These are phyloP conservation scores for Sclerotinia trifoliorum DNA, from an alignment of 2,329 filamentous ascomycete species.

Conservation along the genomic window DNA sequence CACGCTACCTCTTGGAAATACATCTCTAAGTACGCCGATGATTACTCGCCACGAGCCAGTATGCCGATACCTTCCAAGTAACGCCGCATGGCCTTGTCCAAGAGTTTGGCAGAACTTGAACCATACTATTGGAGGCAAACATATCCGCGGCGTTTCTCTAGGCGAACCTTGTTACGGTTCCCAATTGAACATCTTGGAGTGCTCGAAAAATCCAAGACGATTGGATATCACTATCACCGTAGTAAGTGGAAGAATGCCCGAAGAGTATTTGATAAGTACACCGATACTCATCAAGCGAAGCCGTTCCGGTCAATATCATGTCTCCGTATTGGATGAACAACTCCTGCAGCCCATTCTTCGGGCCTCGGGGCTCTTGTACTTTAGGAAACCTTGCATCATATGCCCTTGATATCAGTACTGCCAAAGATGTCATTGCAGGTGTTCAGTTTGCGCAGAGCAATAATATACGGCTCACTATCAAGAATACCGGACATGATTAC, in stretches of 20 bases:
- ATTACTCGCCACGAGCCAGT: background rate
- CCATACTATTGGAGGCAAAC: slow-evolving; percentile 19
- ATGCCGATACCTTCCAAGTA: slow-evolving; percentile 22
- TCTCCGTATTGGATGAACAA: slow-evolving; percentile 42
- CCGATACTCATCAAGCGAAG: slow-evolving; percentile 26
- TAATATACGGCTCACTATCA: slow-evolving; percentile 39
- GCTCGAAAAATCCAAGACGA: slow-evolving; percentile 14
- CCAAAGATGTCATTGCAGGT: slow-evolving; percentile 13
- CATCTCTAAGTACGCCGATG: background rate
- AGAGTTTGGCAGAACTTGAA: slow-evolving; percentile 25
- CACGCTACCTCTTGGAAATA: background rate
- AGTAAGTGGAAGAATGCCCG: background rate
- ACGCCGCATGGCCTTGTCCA: slow-evolving; percentile 22
- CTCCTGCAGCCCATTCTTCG: slow-evolving; percentile 29
- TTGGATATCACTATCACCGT: background rate
- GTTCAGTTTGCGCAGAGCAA: slow-evolving; percentile 40
- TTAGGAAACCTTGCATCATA: slow-evolving; percentile 28
- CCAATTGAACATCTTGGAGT: slow-evolving; percentile 7
- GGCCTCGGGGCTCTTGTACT: slow-evolving; percentile 41
- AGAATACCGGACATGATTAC: slow-evolving; percentile 49
- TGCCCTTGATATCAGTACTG: slow-evolving; percentile 28
- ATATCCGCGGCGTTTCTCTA: slow-evolving; percentile 22
- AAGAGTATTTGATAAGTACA: too few species aligned
- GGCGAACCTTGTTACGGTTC: slow-evolving; percentile 21
- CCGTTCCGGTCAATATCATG: slow-evolving; percentile 44